Conservation (phyloP, 495 filamentous ascomycete species). For the Chaetomium cochliodes region DNA sequence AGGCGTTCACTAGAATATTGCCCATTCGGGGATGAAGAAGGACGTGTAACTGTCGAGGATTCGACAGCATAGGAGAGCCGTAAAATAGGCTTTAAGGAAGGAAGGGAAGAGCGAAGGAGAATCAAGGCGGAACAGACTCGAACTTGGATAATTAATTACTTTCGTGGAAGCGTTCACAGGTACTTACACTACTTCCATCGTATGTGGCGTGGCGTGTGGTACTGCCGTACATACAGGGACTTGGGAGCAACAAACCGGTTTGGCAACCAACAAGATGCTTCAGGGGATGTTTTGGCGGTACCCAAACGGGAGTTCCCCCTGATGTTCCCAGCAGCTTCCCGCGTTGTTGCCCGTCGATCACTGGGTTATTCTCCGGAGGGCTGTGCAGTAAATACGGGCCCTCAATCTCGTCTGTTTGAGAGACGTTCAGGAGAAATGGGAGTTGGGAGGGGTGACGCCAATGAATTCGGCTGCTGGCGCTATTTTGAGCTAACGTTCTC, state of each 20-base stretch:
- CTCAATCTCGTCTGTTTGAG: slow-evolving; percentile 11
- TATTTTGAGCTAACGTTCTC: not conserved
- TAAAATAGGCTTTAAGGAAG: not conserved
- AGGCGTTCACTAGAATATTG: slow-evolving; percentile 20
- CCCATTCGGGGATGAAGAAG: slow-evolving; percentile 4
- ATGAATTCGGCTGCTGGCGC: not conserved
- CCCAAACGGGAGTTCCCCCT: slow-evolving; percentile 1
- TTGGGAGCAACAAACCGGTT: slow-evolving; percentile 6
- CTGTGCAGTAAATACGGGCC: slow-evolving; percentile 5
- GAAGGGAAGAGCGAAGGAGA: not conserved
- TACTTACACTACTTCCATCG: no score
- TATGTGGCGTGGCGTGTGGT: no score
- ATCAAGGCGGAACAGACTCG: not conserved
- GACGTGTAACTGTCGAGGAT: not conserved
- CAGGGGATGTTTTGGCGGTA: not conserved
- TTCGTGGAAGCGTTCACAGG: no score
- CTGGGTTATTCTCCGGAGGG: not conserved
- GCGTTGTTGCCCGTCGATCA: not conserved
- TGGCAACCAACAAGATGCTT: not conserved
- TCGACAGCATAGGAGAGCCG: not conserved
- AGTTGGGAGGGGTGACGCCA: not conserved
- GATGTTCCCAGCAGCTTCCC: slow-evolving; percentile 1
- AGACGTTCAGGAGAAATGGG: not conserved
- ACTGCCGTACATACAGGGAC: not conserved
- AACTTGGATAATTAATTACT: no score